Evolutionary conservation across 2,329 filamentous ascomycete species (phyloP).

Genomic region (Scedosporium minutisporum): DNA sequence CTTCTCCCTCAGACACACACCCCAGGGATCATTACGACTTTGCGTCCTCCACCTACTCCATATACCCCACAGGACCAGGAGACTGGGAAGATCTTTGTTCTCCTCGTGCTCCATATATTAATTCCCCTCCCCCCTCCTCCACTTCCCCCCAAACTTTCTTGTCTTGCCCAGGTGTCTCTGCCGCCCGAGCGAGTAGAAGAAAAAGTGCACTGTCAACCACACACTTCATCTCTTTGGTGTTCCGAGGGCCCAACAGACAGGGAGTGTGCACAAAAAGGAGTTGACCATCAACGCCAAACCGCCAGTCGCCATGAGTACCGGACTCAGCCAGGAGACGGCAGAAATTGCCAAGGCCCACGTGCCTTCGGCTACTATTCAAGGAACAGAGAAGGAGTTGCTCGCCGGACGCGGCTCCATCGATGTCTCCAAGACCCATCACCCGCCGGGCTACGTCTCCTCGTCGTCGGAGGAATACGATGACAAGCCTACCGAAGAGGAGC

Average conservation of each 20-base stretch:
- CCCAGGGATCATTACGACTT: neutral
- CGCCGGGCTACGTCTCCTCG: conserved; percentile 14
- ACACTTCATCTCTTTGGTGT: no score
- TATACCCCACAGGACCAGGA: conserved; percentile 1
- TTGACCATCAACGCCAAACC: neutral
- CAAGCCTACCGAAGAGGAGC: conserved; percentile 52
- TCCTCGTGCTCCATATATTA: neutral
- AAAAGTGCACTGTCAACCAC: no score
- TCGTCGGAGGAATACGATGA: conserved; percentile 22
- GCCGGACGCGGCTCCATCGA: conserved; percentile 19
- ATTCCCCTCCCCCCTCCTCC: neutral
- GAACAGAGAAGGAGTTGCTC: conserved; percentile 12
- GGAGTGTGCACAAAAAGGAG: no score
- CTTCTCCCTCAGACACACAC: neutral
- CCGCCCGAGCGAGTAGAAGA: no score
- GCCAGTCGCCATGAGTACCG: conserved; percentile 11
- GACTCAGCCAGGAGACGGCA: conserved; percentile 10
- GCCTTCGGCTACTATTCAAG: conserved; percentile 11
- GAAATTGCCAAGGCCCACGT: conserved; percentile 14
- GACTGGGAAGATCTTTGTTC: neutral
- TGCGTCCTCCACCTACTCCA: neutral
- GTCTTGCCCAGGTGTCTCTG: neutral
- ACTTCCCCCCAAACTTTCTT: neutral
- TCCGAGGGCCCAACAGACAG: no score
- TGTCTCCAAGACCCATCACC: conserved; percentile 11